Base-by-base conservation (phyloP, 192 early-diverging fungal species). In the Chytriomyces sp. region DNA sequence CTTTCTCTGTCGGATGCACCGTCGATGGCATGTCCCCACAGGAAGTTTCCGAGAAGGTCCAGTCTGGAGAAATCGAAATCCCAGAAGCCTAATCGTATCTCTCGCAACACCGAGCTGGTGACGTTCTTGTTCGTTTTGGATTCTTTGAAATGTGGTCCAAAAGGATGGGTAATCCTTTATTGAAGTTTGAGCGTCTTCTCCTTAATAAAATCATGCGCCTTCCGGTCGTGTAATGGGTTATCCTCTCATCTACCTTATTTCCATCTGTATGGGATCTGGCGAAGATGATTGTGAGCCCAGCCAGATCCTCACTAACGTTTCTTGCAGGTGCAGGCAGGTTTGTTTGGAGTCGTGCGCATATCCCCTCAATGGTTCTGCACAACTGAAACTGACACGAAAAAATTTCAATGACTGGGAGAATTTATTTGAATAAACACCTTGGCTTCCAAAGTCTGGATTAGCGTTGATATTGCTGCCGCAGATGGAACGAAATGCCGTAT, bases 11-110 rank as follows among this genome's bases (percentile, higher is more conserved):
- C 67, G 97, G 97, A 78, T 99, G 97, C 93, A 99, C 97, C 76
- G 96, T 99, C 72, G 97, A 99, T 77, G 96, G 97, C 79, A 90
- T 97, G 89, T 86, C 81, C 83, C 96, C 97, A 77, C 88, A 90
- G 81, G 96, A 96, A 82, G 79, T 99, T 78, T 88, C 88, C 81
- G 85, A 91, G 83, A 87, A 92, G 86, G 92, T 99, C 78, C 91
- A 91, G 78, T 89, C 91, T 47, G 97, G 97, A 9, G 81, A 86
- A 71, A 84, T 84, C 60, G 82, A 83, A 49, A 61, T 84, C 74
- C 82, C 79, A 63, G 72, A 69, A 23, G 74, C 79, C 69, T 86
- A 86, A 76, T 79, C 18, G 11, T 65, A 1, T 20, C 53, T 4
- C 53, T 57, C 16, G 0, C 20, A 57, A 57, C 13, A 57, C 13